Base-by-base conservation (phyloP, 371 early-diverging fungal genomes). In the Mucor lusitanicus region DNA sequence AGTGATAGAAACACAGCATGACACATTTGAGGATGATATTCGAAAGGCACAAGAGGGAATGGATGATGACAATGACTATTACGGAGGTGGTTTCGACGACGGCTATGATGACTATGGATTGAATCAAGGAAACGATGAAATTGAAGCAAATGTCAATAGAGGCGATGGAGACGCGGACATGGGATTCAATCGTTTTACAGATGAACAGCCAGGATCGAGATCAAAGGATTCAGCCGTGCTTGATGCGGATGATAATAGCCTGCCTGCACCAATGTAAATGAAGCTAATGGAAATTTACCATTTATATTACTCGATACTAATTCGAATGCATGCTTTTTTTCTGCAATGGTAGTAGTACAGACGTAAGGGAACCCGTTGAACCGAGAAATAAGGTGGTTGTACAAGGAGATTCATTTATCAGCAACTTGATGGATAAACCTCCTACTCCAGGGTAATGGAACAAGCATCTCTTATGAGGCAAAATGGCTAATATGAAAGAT, bases 391-490 rank as follows among this genome's bases (percentile, higher is more conserved):
- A 56, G 30, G n/a, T n/a, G 56, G 32, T 56, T 15, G 17, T n/a
- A 56, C 56, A 56, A 32, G 56, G 56, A 28, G 28, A 32, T 32
- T 56, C 56, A 19, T 56, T 56, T 32, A 56, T 56, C 17, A 56
- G 56, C 28, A 53, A 13, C 11, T 13, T 27, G 9, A 17, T 32
- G 35, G 19, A 33, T 57, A 30, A 57, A 19, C 19, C 35, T 35
- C 6, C 40, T 58, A 58, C 19, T 11, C 9, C 9, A 57, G 48
- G 8, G 27, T 19, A 44, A 19, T 3, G 9, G 13, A 7, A 1
- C n/a, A 54, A 9, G 12, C 9, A 7, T 6, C 6, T 19, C 6
- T 44, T n/a, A 19, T 8, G 7, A 44, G 5, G 1, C 17, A 8
- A 44, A n/a, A 44, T 44, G 37, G 19, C 44, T 44, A 44, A 44